These are phyloP conservation scores for Fraxinus anomala DNA, from an alignment of 257 asterid species.

Conservation along the genomic window DNA sequence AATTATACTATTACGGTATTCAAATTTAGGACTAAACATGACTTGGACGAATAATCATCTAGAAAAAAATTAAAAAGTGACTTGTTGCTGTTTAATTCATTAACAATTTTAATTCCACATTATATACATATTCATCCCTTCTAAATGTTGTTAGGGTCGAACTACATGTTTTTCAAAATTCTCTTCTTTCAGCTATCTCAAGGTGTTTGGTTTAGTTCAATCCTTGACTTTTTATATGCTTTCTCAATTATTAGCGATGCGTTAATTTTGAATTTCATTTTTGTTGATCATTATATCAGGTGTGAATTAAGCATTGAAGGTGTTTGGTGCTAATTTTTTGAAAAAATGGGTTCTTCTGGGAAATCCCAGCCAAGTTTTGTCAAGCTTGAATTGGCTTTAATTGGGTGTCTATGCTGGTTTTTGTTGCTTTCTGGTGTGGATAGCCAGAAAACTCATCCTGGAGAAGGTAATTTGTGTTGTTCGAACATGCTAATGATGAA, in stretches of 20 bases:
- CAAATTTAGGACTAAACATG: too few relatives aligned
- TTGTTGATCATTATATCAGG: conserved; percentile 26
- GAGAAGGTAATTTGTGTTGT: conserved; percentile 53
- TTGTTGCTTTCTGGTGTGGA: conserved; percentile 42
- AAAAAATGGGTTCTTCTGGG: conserved; percentile 26
- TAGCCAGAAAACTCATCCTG: conserved; percentile 57
- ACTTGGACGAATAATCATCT: too few relatives aligned
- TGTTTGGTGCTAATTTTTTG: conserved; percentile 24
- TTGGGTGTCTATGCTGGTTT: conserved; percentile 45
- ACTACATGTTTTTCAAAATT: background rate
- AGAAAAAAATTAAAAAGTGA: too few relatives aligned
- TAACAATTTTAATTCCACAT: too few relatives aligned
- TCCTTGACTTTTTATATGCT: background rate
- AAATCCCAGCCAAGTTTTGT: conserved; percentile 28
- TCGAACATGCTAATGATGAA: background rate
- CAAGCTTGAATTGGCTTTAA: conserved; percentile 28
- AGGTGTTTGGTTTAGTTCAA: background rate
- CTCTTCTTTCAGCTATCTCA: conserved; percentile 2
- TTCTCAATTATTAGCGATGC: background rate
- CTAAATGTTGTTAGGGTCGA: too few relatives aligned
- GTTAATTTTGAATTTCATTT: conserved; percentile 8
- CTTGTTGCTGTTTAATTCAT: too few relatives aligned
- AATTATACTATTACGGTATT: too few relatives aligned
- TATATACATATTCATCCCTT: too few relatives aligned
- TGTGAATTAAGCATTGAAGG: conserved; percentile 26